phyloP scores from a whole-genome alignment of 2,329 filamentous ascomycete species.

The Fusarium chlamydosporum region DNA sequence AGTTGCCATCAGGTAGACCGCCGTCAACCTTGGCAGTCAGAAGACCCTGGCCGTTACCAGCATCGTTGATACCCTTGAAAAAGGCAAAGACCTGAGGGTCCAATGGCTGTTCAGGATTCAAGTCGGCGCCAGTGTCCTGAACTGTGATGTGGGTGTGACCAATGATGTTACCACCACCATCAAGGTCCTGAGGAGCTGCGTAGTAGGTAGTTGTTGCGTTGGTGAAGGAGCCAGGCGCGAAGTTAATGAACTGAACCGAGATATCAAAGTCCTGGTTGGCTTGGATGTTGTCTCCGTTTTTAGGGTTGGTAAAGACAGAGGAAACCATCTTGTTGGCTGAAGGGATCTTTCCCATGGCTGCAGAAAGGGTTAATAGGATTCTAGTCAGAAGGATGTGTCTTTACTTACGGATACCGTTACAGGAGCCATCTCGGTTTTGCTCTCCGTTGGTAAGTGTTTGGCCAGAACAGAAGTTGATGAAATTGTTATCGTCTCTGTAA shows the following conservation, averaged over 20 bases:
- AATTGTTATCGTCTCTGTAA: constrained; percentile 70
- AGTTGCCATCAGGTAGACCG: constrained; percentile 73
- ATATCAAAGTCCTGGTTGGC: constrained; percentile 67
- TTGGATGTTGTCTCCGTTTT: constrained; percentile 64
- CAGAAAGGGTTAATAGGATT: constrained; percentile 33
- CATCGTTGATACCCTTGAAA: constrained; percentile 77
- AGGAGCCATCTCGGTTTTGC: constrained; percentile 71
- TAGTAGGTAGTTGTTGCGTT: constrained; percentile 74
- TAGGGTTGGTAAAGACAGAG: constrained; percentile 66
- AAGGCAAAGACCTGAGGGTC: constrained; percentile 70
- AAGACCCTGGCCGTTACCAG: constrained; percentile 68
- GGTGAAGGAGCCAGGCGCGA: constrained; percentile 71
- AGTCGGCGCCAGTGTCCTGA: constrained; percentile 66
- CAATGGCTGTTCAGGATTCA: constrained; percentile 67
- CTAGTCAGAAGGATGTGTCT: not conserved
- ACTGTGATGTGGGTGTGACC: constrained; percentile 73
- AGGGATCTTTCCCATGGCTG: constrained; percentile 73
- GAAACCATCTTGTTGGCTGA: constrained; percentile 70
- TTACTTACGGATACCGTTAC: constrained; percentile 73
- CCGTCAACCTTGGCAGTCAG: constrained; percentile 68
- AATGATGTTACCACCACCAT: constrained; percentile 64
- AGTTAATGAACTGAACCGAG: constrained; percentile 66
- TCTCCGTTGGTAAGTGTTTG: constrained; percentile 71
- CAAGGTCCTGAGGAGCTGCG: constrained; percentile 68
- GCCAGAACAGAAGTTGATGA: constrained; percentile 73